Evolutionary conservation across 1,139 yeast genomes (phyloP), one percentile per base, ranked within the genome.

Genomic region (Spencermartinsiella ligniputridi): DNA sequence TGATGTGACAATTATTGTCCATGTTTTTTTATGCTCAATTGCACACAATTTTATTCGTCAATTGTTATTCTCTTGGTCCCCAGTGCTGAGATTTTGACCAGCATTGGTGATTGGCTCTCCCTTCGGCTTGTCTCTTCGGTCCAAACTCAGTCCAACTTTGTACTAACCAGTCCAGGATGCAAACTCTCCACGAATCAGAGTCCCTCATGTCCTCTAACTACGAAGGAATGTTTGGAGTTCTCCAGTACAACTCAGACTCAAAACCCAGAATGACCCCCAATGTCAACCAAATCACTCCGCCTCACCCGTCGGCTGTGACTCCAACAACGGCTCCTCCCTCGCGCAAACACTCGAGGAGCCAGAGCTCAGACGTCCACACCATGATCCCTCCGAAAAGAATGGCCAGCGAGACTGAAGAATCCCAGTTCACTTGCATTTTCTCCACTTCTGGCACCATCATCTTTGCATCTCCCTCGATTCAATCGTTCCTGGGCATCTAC

Each of bases 391-490:
- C 32, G 6, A 16, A 22, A 15, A 20, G 29, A 36, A 22, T 36
- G 16, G 32, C 32, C 8, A 4, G 22, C 32, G 44, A 30, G 24
- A 33, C 44, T 9, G 19, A 34, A 20, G 39, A 35, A 21, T 32
- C 37, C 18, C 32, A 22, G 15, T 27, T 45, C 32, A 40, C 46
- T 20, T 42, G 44, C 39, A 42, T 47, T 13, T 25, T 53, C 19
- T 42, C 51, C 25, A 48, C 56, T n/a, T 40, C 41, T n/a, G 58
- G 57, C 18, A 42, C 38, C 11, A 45, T 54, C n/a, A 43, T 50
- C 25, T 52, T 46, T 41, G 43, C 50, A n/a, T 46, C 55, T 8
- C 54, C 50, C 16, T 41, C 58, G 8, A 47, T 51, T 29, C 47
- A 47, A 40, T 37, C 43, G 18, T 38, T 52, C 16, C 46, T 54